phyloP scores from a whole-genome alignment of 768 basidiomycete genomes.

The Tulasnella calospora region DNA sequence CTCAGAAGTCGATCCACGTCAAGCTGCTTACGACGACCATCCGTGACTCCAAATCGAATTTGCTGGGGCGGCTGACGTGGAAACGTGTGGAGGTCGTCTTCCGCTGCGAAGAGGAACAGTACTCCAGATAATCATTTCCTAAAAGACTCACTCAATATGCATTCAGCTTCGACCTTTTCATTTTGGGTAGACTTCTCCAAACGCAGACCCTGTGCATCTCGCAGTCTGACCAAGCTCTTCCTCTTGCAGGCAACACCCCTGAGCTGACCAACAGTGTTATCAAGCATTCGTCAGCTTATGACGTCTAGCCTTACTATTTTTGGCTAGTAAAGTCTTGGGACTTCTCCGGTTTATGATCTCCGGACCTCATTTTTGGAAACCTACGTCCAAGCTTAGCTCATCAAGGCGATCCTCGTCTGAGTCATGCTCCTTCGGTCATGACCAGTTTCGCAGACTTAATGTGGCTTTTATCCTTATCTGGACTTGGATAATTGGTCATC shows the following conservation, averaged over 20 bases:
- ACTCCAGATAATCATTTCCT: too few species aligned
- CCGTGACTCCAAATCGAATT: too few species aligned
- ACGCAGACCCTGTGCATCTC: too few species aligned
- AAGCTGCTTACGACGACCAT: too few species aligned
- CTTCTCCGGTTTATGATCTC: neutral
- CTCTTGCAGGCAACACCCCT: neutral
- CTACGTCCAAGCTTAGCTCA: neutral
- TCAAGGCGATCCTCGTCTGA: neutral
- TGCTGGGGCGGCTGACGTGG: too few species aligned
- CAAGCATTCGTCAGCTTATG: neutral
- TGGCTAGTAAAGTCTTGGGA: neutral
- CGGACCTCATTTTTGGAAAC: neutral
- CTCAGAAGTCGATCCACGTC: too few species aligned
- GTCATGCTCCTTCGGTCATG: neutral
- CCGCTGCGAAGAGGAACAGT: too few species aligned
- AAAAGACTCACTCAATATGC: too few species aligned
- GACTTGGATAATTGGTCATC: neutral
- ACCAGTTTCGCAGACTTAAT: neutral
- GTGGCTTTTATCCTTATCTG: neutral
- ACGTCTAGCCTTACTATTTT: neutral
- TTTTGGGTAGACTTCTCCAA: too few species aligned
- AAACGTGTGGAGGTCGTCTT: too few species aligned
- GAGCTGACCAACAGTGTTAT: neutral
- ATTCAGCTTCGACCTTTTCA: too few species aligned
- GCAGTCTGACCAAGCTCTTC: neutral